A percentile compares a stretch with the other conserved stretches of the same genome.
These are phyloP conservation scores for Butyriboletus regius DNA, from an alignment of 1,284 basidiomycete species.

Conservation along the genomic window DNA sequence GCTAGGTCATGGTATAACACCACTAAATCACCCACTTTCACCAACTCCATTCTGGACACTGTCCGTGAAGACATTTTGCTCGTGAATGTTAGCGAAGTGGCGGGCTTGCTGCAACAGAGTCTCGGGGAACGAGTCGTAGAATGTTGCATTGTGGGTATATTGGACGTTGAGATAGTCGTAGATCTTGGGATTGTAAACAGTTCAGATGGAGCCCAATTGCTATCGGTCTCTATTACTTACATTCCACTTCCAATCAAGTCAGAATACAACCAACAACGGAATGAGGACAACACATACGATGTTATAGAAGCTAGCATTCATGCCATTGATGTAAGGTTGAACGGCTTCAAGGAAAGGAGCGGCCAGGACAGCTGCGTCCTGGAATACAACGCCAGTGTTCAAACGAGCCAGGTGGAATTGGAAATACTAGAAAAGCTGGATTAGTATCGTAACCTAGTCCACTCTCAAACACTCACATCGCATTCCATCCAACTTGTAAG, in stretches of 20 bases:
- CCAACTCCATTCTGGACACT: constrained; percentile 37
- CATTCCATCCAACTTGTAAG: constrained; percentile 33
- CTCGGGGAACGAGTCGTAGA: constrained; percentile 29
- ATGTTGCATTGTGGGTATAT: constrained; percentile 44
- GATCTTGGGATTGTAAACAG: constrained; percentile 28
- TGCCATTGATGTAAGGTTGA: constrained; percentile 35
- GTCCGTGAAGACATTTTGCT: constrained; percentile 44
- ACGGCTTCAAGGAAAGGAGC: constrained; percentile 40
- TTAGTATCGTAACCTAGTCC: neutral
- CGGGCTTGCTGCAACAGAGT: constrained; percentile 37
- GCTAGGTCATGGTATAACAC: neutral
- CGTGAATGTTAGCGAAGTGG: constrained; percentile 46
- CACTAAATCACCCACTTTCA: constrained; percentile 33
- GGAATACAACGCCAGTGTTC: constrained; percentile 33
- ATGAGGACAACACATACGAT: constrained; percentile 29
- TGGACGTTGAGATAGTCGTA: constrained; percentile 51
- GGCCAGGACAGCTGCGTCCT: constrained; percentile 29
- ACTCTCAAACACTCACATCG: constrained; percentile 12
- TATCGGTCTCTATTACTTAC: constrained; percentile 12
- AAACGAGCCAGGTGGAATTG: constrained; percentile 21
- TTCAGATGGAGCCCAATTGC: neutral
- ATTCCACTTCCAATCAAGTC: constrained; percentile 27
- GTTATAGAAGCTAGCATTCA: constrained; percentile 39
- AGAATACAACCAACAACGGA: constrained; percentile 2
- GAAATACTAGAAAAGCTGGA: constrained; percentile 23